Percentiles rank a stretch among this genome's conserved stretches.
phyloP scores from a whole-genome alignment of 495 filamentous ascomycete genomes.

The Physcia stellaris region DNA sequence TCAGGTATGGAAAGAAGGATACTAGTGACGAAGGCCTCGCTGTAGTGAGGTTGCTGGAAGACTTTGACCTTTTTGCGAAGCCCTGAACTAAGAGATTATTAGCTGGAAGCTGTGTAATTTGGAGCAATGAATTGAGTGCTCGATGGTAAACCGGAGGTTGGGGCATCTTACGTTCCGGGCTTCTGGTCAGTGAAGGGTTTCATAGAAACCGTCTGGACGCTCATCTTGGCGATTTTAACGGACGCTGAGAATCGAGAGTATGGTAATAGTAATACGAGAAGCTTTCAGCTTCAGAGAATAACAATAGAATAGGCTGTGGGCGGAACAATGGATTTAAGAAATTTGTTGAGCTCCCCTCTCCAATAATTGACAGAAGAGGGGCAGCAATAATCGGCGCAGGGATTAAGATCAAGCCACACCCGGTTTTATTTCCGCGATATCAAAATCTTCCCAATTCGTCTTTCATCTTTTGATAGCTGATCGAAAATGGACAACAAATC shows the following conservation, averaged over 20 bases:
- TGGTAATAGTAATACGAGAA: too few relatives aligned
- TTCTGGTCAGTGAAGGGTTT: constrained; percentile 88
- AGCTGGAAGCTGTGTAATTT: neutral
- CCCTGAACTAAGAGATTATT: constrained; percentile 53
- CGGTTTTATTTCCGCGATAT: too few relatives aligned
- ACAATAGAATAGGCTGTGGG: constrained; percentile 2
- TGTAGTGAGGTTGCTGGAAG: constrained; percentile 91
- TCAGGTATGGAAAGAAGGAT: constrained; percentile 94
- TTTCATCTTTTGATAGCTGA: too few relatives aligned
- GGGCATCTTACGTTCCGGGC: constrained; percentile 81
- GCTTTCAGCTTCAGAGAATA: too few relatives aligned
- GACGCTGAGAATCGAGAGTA: constrained; percentile 5
- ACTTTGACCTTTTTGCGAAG: constrained; percentile 97
- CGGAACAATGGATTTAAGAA: neutral
- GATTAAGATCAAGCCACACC: too few relatives aligned
- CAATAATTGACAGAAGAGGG: constrained; percentile 2
- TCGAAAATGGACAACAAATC: too few relatives aligned
- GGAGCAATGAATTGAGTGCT: constrained; percentile 10
- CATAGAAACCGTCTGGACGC: constrained; percentile 59
- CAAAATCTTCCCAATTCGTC: too few relatives aligned
- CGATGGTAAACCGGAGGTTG: constrained; percentile 17
- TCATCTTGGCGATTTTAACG: constrained; percentile 36
- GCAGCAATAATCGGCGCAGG: too few relatives aligned
- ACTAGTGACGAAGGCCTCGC: constrained; percentile 85
- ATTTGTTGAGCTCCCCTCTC: neutral